These are phyloP conservation scores for Lasiosphaeria miniovina DNA, from an alignment of 495 filamentous ascomycete species.

Conservation along the genomic window DNA sequence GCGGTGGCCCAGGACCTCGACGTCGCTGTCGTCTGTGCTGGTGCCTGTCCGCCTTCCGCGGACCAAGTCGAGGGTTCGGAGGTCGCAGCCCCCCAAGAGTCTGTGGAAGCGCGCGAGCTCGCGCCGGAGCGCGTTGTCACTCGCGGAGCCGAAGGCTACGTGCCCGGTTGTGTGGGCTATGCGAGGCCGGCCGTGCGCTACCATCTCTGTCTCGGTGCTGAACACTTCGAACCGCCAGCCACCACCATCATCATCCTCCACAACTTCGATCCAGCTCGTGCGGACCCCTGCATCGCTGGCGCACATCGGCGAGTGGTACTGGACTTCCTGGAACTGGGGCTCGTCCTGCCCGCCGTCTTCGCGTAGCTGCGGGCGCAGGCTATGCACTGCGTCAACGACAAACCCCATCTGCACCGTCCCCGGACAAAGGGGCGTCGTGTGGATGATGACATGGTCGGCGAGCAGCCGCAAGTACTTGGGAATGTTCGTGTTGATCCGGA, in stretches of 20 bases:
- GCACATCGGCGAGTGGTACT: too few species aligned
- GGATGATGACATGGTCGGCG: constrained; percentile 42
- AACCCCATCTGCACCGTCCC: constrained; percentile 46
- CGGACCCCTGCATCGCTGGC: too few species aligned
- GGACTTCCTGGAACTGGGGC: too few species aligned
- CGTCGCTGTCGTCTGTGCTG: neutral
- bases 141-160: too few species aligned
- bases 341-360: neutral
- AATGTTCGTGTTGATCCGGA: constrained; percentile 46
- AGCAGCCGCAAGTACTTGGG: constrained; percentile 38
- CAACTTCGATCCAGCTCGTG: too few species aligned
- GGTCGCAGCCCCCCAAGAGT: constrained; percentile 28
- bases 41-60: constrained; percentile 21
- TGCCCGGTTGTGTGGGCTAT: too few species aligned
- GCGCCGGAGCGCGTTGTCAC: constrained; percentile 13
- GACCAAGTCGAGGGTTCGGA: constrained; percentile 13
- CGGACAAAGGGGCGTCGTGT: constrained; percentile 49
- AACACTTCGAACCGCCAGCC: too few species aligned
- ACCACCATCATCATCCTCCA: too few species aligned
- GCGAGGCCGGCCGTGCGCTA: too few species aligned
- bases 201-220: too few species aligned
- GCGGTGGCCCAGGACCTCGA: neutral
- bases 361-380: constrained; percentile 32
- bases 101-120: constrained; percentile 20
- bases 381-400: constrained; percentile 43